Base-by-base conservation (phyloP, 1,139 yeast species). In the Kluyveromyces sp. region DNA sequence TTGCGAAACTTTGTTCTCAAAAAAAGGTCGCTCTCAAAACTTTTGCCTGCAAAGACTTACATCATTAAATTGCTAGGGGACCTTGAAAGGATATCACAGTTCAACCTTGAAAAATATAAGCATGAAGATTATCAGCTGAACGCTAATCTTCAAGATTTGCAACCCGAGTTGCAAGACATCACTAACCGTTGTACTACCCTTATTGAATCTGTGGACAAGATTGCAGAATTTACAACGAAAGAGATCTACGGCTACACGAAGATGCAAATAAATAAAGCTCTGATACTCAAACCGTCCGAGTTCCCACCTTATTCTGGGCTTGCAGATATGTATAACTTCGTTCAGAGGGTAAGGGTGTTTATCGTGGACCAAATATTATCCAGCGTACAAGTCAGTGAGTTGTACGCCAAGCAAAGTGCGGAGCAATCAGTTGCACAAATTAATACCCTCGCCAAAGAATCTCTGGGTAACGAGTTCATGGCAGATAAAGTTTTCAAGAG, bases 41-140 rank as follows among this genome's bases (percentile, higher is more conserved):
- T 94, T 19, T 75, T 87, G 36, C 99, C 99, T 0, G 97, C 96
- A 0, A 88, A 89, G 60, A 88, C 83, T 18, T 94, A 84, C 56
- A 66, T 92, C 31, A 51, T 72, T 19, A 89, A 89, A 55, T 63
- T 89, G 16, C 72, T 85, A 40, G 64, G 64, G 15, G 99, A 94
- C 59, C 61, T 89, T 40, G 71, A 70, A 45, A 64, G 68, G 1
- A 69, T 92, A 17, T 75, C 95, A 0, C 64, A 69, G 11, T 67
- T 77, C 25, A 92, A 92, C 56, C 73, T 78, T 43, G 65, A 70
- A 22, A 70, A 77, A n/a, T 79, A 78, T 51, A 51, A 63, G 6
- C 64, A 67, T 41, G 83, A 78, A 46, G 72, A 68, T 45, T 65
- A 67, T 4, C 63, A 66, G 15, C 70, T 80, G 48, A 55, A 66